Percentiles rank a stretch among this genome's conserved stretches.
phyloP scores from a whole-genome alignment of 2,329 filamentous ascomycete genomes.

The Neopestalotiopsis sp. region DNA sequence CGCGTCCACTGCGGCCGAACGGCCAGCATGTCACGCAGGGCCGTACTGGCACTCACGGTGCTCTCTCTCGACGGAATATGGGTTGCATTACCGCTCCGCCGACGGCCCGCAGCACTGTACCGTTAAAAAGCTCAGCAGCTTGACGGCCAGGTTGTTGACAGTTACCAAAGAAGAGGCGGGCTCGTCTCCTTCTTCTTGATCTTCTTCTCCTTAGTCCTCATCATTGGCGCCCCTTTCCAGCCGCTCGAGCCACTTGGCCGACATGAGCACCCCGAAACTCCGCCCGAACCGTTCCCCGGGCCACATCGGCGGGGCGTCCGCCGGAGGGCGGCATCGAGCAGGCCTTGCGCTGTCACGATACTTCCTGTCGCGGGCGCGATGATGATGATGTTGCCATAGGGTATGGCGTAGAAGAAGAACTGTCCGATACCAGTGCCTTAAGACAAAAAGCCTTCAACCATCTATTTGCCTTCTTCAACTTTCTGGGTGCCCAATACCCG shows the following conservation, averaged over 20 bases:
- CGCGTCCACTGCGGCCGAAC: background rate
- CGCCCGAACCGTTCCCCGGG: background rate
- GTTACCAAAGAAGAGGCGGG: background rate
- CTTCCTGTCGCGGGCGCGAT: too few species aligned
- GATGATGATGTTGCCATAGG: background rate
- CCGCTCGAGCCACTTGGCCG: background rate
- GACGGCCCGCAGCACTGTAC: background rate
- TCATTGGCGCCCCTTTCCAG: background rate
- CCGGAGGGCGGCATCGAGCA: too few species aligned
- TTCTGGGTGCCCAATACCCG: too few species aligned
- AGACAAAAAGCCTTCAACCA: background rate
- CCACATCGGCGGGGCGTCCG: too few species aligned
- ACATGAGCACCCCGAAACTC: background rate
- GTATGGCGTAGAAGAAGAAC: constrained; percentile 21
- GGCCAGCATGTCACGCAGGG: background rate
- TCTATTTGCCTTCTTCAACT: too few species aligned
- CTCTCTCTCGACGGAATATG: background rate
- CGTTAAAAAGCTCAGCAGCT: background rate
- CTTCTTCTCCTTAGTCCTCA: background rate
- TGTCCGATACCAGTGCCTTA: constrained; percentile 33
- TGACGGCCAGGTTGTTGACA: background rate
- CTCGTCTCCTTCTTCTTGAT: background rate
- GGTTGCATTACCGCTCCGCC: background rate
- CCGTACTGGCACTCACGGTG: background rate
- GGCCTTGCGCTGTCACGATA: too few species aligned